These are phyloP conservation scores for Pyrus communis DNA, from an alignment of 306 rosid genomes.

Conservation along the genomic window DNA sequence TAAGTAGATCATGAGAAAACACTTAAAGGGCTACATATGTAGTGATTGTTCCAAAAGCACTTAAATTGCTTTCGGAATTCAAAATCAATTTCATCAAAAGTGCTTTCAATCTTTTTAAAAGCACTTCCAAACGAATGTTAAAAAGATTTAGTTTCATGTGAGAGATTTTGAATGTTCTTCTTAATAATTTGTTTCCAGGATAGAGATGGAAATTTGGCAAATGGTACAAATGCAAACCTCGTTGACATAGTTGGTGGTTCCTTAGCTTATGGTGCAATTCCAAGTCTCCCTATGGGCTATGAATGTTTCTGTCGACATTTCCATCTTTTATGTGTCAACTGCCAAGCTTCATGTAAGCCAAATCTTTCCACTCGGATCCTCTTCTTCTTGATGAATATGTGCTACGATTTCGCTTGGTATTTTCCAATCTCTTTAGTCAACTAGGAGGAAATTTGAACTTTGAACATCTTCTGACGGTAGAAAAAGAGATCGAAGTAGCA, in stretches of 20 bases:
- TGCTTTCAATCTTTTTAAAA: no score
- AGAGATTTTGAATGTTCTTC: background rate
- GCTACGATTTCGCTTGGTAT: no score
- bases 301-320: conserved; percentile 81
- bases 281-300: conserved; percentile 37
- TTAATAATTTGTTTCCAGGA: conserved; percentile 36
- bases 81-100: no score
- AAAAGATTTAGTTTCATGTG: background rate
- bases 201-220: conserved; percentile 48
- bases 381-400: background rate
- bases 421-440: no score
- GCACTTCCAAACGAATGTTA: no score
- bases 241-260: conserved; percentile 68
- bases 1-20: no score
- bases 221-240: conserved; percentile 66
- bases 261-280: conserved; percentile 21
- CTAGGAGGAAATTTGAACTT: no score
- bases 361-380: background rate
- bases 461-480: no score
- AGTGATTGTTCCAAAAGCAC: no score
- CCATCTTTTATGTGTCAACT: conserved; percentile 53
- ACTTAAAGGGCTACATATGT: no score
- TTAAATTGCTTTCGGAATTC: no score
- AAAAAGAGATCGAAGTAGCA: no score
- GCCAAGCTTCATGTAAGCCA: conserved; percentile 51